Percentiles rank a stretch among this genome's conserved stretches.
phyloP scores from a whole-genome alignment of 192 early-diverging fungal genomes.

The Gigaspora rosea region DNA sequence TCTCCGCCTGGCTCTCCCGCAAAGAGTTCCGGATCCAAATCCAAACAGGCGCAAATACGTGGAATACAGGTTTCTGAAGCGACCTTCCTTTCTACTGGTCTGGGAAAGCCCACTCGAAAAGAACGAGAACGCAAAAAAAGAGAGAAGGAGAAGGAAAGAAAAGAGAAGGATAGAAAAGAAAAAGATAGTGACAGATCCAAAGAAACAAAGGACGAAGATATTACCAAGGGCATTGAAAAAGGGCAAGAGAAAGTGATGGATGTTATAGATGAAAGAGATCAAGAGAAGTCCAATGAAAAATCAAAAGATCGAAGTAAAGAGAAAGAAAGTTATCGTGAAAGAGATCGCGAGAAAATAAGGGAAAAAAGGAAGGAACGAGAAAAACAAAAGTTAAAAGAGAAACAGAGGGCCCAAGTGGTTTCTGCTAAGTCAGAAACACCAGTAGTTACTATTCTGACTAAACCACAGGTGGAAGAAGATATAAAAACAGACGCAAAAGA shows the following conservation, averaged over 20 bases:
- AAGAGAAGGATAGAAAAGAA: constrained; percentile 10
- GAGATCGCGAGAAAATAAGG: background rate
- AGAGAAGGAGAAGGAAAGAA: constrained; percentile 17
- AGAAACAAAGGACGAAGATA: background rate
- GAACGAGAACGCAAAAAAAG: constrained; percentile 13
- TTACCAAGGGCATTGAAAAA: background rate
- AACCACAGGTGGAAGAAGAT: background rate
- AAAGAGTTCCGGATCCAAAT: constrained; percentile 30
- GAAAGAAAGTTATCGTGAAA: constrained; percentile 12
- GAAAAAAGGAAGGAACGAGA: background rate
- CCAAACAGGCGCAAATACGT: constrained; percentile 11
- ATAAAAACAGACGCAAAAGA: constrained; percentile 1
- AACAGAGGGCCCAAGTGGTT: background rate
- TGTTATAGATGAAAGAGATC: background rate
- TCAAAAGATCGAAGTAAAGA: background rate
- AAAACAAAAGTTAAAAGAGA: background rate
- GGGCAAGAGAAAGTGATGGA: background rate
- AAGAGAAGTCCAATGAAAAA: background rate
- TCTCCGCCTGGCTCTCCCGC: background rate
- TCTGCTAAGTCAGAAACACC: background rate
- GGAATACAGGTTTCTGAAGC: background rate
- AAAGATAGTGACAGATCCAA: constrained; percentile 1
- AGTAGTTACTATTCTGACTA: background rate
- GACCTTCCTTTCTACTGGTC: too few relatives aligned
- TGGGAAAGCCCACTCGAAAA: constrained; percentile 7